phyloP scores from a whole-genome alignment of 306 rosid genomes.

The Arachis hypogaea region DNA sequence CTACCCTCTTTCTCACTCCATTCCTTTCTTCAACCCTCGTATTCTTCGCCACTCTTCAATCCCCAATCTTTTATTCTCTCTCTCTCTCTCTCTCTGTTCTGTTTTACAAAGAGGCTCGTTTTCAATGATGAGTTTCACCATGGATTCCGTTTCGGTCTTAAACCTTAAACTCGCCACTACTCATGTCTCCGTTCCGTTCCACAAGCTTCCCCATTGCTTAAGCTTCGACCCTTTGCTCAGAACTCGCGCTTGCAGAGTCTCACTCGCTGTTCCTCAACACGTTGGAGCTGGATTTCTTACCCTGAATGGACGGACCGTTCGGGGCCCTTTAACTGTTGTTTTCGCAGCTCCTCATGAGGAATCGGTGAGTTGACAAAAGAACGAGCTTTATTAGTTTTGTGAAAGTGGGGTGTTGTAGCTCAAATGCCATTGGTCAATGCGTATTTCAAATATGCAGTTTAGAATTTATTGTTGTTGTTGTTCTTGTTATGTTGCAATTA shows the following conservation, averaged over 20 bases:
- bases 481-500: background rate
- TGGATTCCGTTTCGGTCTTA: slow-evolving; percentile 66
- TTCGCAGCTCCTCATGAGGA: slow-evolving; percentile 66
- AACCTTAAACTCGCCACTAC: slow-evolving; percentile 58
- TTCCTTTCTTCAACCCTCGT: slow-evolving; percentile 31
- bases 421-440: slow-evolving; percentile 7
- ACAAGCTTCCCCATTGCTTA: slow-evolving; percentile 33
- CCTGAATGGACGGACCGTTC: slow-evolving; percentile 38
- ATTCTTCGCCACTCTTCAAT: slow-evolving; percentile 41
- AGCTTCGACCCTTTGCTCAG: slow-evolving; percentile 56
- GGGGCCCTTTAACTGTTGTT: slow-evolving; percentile 46
- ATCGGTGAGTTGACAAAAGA: slow-evolving; percentile 50
- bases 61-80: background rate
- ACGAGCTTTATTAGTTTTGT: slow-evolving; percentile 2
- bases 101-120: background rate
- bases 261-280: slow-evolving; percentile 33
- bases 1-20: background rate
- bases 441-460: background rate
- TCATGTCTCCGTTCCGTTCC: slow-evolving; percentile 36
- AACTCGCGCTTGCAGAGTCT: slow-evolving; percentile 41
- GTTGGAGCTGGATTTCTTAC: slow-evolving; percentile 34
- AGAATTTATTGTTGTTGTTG: background rate
- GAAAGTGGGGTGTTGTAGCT: slow-evolving; percentile 6
- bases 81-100: background rate
- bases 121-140: slow-evolving; percentile 44